Evolutionary conservation across 2,329 filamentous ascomycete genomes (phyloP).

Genomic region (Hawksworthiomyces lignivorus): DNA sequence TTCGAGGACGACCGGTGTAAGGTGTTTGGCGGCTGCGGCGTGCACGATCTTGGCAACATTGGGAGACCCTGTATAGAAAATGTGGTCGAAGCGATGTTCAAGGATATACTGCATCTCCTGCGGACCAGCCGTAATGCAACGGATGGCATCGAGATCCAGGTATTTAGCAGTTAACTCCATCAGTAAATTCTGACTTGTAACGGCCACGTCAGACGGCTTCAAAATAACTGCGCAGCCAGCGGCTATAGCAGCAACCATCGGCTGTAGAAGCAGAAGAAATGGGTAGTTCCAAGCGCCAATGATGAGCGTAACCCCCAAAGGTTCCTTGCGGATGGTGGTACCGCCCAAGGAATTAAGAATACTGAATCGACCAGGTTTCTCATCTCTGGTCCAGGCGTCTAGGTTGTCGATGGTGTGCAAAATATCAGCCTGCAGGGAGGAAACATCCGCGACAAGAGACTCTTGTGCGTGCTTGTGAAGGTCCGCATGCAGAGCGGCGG

Average conservation of each 20-base stretch:
- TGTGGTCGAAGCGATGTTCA: slow-evolving; percentile 31
- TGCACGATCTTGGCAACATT: slow-evolving; percentile 29
- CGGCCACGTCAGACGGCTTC: slow-evolving; percentile 36
- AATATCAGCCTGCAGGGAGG: slow-evolving; percentile 25
- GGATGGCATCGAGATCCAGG: slow-evolving; percentile 31
- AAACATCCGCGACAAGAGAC: slow-evolving; percentile 23
- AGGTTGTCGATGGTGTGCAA: slow-evolving; percentile 29
- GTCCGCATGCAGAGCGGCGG: slow-evolving; percentile 26
- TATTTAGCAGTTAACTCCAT: slow-evolving; percentile 32
- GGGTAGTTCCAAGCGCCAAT: slow-evolving; percentile 41
- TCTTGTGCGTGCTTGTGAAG: slow-evolving; percentile 28
- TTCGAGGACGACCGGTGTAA: slow-evolving; percentile 37
- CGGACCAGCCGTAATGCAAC: slow-evolving; percentile 28
- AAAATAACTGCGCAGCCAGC: slow-evolving; percentile 33
- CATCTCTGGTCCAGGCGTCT: slow-evolving; percentile 17
- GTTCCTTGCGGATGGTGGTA: slow-evolving; percentile 32
- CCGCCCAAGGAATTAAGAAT: slow-evolving; percentile 27
- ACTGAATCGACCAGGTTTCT: background rate
- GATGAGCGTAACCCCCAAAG: slow-evolving; percentile 34
- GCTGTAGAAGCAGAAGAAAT: slow-evolving; percentile 28
- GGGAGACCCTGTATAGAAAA: slow-evolving; percentile 38
- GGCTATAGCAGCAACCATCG: slow-evolving; percentile 34
- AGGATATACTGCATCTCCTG: slow-evolving; percentile 29
- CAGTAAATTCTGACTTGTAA: slow-evolving; percentile 28
- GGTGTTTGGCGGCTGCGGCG: slow-evolving; percentile 33